Base-by-base conservation (phyloP, 768 basidiomycete species). In the Macrolepiota albuminosa region DNA sequence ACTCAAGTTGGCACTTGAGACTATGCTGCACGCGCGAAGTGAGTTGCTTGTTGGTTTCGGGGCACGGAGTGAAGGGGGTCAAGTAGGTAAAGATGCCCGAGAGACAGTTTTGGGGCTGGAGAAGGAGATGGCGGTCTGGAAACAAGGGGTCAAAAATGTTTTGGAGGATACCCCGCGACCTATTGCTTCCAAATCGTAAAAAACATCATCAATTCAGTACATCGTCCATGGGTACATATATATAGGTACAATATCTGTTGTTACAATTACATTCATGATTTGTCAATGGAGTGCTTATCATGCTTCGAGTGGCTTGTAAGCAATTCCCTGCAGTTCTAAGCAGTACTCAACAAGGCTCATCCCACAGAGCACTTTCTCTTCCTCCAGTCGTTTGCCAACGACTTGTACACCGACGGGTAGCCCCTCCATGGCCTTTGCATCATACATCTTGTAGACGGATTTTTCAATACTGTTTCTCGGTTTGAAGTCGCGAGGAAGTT, bases 11-110 rank as follows among this genome's bases (percentile, higher is more conserved):
- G 88, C 90, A 2, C 79, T 83, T 54, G 82, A 88, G 24, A 86
- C 84, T 2, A 77, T 93, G 9, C 64, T 87, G 33, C 76, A 72
- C 24, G 91, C 91, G 8, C 73, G 83, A 37, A 71, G 74, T 7
- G 87, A 89, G 71, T 67, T 93, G 21, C 50, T 79, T 63, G 67
- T 89, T 39, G 92, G 89, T 4, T 95, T 95, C 70, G 93, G 93
- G 2, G 74, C 67, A 37, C 74, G 68, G 51, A 88, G 83, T 60
- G 85, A 82, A 29, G 93, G 93, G 0, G 93, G 92, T 0, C 72
- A 84, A 62, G 85, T 89, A 1, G 91, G 91, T 4, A 73, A 65
- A 54, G 81, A 84, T 60, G 80, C 91, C 26, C 74, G 87, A 64
- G 81, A 84, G 64, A 73, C 76, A 56, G 65, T 89, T 11, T 83